These are phyloP conservation scores for Yamadazyma sp. DNA, from an alignment of 1,139 yeast genomes.

Conservation along the genomic window DNA sequence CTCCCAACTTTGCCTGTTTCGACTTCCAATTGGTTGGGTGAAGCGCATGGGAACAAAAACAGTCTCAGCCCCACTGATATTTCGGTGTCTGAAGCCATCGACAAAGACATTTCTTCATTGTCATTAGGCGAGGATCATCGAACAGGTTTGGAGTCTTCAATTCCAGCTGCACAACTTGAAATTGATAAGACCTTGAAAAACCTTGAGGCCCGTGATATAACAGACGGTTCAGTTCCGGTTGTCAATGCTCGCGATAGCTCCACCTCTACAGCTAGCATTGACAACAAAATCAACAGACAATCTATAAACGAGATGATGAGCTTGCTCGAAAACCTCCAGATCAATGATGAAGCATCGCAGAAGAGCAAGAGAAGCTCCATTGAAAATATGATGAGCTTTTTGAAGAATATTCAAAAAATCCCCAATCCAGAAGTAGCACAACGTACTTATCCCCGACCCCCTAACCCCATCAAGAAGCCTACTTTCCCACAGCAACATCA, in stretches of 20 bases:
- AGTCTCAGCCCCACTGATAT: not conserved
- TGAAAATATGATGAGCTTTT: conserved; percentile 19
- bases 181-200: conserved; percentile 8
- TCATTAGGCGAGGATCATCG: too few relatives aligned
- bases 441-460: not conserved
- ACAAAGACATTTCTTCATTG: not conserved
- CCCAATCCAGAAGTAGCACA: conserved; percentile 2
- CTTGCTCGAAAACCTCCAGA: conserved; percentile 20
- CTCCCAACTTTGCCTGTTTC: too few relatives aligned
- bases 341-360: conserved; percentile 12
- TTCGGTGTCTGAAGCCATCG: not conserved
- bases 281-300: conserved; percentile 18
- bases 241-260: not conserved
- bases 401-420: conserved; percentile 15
- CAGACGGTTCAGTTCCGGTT: too few relatives aligned
- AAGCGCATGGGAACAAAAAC: not conserved
- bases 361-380: conserved; percentile 16
- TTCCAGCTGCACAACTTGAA: conserved; percentile 7
- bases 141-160: not conserved
- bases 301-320: conserved; percentile 29
- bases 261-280: not conserved
- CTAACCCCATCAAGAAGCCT: not conserved
- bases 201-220: conserved; percentile 5
- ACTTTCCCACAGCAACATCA: not conserved
- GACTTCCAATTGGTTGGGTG: too few relatives aligned